Percentiles rank a stretch among this genome's conserved stretches.
Evolutionary conservation across 441 rosid genomes (phyloP).

Genomic region (Eutrema salsugineum): DNA sequence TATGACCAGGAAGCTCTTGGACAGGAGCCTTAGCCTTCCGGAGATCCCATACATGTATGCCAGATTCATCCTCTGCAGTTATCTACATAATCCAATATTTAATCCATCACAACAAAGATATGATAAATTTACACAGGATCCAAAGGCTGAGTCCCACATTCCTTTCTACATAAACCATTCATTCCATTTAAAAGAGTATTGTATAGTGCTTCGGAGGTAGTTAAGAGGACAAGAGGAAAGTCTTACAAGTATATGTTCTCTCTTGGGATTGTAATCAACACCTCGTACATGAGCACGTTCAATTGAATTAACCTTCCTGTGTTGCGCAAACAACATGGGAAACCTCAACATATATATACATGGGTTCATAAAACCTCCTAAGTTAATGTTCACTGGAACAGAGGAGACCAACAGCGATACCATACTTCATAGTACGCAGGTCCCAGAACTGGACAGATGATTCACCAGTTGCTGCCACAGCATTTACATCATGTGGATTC

Average conservation of each 20-base stretch:
- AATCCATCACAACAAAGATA: background rate
- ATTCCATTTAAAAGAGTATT: background rate
- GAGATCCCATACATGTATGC: conserved; percentile 87
- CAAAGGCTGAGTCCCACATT: background rate
- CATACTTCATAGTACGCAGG: conserved; percentile 78
- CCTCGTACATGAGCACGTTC: conserved; percentile 61
- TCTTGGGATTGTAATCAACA: conserved; percentile 63
- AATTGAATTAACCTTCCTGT: conserved; percentile 75
- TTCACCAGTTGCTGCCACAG: conserved; percentile 77
- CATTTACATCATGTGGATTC: conserved; percentile 86
- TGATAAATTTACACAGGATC: background rate
- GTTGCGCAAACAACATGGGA: background rate
- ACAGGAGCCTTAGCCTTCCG: conserved; percentile 74
- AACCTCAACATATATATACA: conserved; percentile 1
- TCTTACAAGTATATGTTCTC: conserved; percentile 74
- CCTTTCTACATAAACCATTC: background rate
- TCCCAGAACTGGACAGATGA: conserved; percentile 91
- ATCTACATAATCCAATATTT: conserved; percentile 36
- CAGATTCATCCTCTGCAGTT: conserved; percentile 89
- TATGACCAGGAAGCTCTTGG: conserved; percentile 81
- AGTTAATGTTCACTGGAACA: background rate
- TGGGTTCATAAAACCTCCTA: background rate
- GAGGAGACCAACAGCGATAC: conserved; percentile 19
- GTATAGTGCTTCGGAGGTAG: background rate
- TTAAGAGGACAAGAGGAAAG: background rate